Conservation (phyloP, 1,284 basidiomycete genomes). For the Ceratorhiza oryzae-sativae region DNA sequence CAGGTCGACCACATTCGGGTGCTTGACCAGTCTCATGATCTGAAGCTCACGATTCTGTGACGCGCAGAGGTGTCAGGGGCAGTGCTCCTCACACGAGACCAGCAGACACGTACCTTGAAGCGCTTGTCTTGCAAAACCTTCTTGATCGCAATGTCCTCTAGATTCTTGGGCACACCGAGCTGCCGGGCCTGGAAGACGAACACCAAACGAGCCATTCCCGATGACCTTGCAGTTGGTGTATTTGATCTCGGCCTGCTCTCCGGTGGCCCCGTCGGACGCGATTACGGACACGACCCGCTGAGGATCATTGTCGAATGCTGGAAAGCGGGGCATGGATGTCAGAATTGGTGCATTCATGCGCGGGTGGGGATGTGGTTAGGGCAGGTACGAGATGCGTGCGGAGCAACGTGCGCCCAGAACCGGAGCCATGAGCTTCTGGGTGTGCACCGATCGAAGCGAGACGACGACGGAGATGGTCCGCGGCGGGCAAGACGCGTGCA, state of each 20-base stretch:
- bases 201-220: conserved; percentile 98
- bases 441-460: not conserved
- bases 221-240: conserved; percentile 99
- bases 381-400: conserved; percentile 20
- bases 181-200: conserved; percentile 93
- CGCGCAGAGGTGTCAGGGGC: conserved; percentile 40
- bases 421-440: conserved; percentile 32
- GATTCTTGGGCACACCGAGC: conserved; percentile 64
- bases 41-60: conserved; percentile 96
- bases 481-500: not conserved
- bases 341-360: conserved; percentile 44
- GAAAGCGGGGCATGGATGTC: conserved; percentile 44
- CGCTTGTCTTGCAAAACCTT: conserved; percentile 99
- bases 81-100: conserved; percentile 40
- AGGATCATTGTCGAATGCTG: conserved; percentile 76
- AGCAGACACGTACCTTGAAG: conserved; percentile 84
- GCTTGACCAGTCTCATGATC: conserved; percentile 97
- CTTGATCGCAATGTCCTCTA: conserved; percentile 97
- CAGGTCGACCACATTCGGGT: conserved; percentile 98
- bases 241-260: conserved; percentile 85
- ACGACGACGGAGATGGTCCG: conserved; percentile 3
- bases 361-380: conserved; percentile 45
- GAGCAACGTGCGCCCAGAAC: conserved; percentile 13
- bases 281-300: conserved; percentile 93
- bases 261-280: conserved; percentile 93